Percentiles rank a stretch among this genome's conserved stretches.
Evolutionary conservation across 1,139 yeast species (phyloP).

Genomic region (Suhomyces guaymorum): DNA sequence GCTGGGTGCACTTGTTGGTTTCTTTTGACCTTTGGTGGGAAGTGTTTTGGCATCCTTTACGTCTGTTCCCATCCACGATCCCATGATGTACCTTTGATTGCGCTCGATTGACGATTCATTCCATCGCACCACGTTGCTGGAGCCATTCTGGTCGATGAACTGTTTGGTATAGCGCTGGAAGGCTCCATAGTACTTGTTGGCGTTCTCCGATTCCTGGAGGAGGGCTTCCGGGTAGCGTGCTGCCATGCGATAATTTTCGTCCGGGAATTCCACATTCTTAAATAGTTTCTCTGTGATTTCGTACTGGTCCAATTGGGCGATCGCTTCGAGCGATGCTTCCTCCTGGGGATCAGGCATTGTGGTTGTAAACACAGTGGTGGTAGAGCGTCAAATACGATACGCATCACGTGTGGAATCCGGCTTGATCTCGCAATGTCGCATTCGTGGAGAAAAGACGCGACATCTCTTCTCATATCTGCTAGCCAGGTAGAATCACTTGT

Average conservation of each 20-base stretch:
- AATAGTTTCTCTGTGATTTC: constrained; percentile 4
- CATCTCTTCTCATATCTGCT: too few species aligned
- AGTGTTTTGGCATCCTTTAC: constrained; percentile 5
- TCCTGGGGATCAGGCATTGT: constrained; percentile 4
- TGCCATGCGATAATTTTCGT: constrained; percentile 2
- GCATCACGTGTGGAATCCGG: constrained; percentile 5
- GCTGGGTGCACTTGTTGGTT: constrained; percentile 24
- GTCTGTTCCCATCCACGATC: constrained; percentile 29
- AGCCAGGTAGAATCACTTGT: too few species aligned
- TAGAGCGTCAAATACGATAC: background rate
- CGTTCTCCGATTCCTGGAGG: constrained; percentile 34
- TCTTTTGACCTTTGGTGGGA: constrained; percentile 6
- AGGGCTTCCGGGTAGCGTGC: constrained; percentile 37
- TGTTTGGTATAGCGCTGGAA: constrained; percentile 41
- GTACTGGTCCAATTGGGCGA: constrained; percentile 3
- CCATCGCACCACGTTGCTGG: constrained; percentile 35
- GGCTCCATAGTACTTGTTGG: constrained; percentile 33
- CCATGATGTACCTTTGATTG: constrained; percentile 31
- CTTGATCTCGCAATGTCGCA: too few species aligned
- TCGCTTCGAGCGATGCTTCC: constrained; percentile 2
- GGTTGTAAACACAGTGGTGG: background rate
- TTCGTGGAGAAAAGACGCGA: too few species aligned
- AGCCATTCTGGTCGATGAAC: constrained; percentile 26
- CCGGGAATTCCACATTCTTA: constrained; percentile 5
- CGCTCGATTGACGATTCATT: constrained; percentile 30